Percentiles rank a stretch among this genome's conserved stretches.
Conservation (phyloP, 2,329 filamentous ascomycete genomes). For the Penicillium sp. region DNA sequence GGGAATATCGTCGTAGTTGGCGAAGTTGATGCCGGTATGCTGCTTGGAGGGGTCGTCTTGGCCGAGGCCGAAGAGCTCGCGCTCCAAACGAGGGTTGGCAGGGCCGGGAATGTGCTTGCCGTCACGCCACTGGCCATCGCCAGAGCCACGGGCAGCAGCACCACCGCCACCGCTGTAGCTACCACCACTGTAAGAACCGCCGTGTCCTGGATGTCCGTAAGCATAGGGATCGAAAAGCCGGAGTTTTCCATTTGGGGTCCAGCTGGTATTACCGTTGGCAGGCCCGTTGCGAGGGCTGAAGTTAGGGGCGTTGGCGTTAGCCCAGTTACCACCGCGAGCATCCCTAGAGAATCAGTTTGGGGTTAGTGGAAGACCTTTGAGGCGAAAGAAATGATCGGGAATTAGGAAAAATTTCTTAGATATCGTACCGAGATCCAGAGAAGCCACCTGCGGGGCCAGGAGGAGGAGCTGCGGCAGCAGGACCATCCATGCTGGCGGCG, state of each 20-base stretch:
- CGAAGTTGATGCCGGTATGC: conserved; percentile 98
- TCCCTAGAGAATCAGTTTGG: conserved; percentile 28
- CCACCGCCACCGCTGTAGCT: conserved; percentile 47
- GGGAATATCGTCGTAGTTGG: conserved; percentile 99
- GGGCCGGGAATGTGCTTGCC: conserved; percentile 95
- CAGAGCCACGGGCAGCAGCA: conserved; percentile 70
- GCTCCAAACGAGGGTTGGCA: conserved; percentile 84
- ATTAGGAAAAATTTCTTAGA: conserved; percentile 1
- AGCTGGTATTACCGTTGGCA: conserved; percentile 45
- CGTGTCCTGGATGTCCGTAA: conserved; percentile 62
- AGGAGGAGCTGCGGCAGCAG: conserved; percentile 37
- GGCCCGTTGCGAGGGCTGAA: conserved; percentile 54
- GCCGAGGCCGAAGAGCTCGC: conserved; percentile 83
- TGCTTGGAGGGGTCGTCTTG: conserved; percentile 92
- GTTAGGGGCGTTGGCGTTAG: conserved; percentile 60
- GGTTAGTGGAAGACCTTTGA: conserved; percentile 21
- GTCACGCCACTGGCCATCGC: conserved; percentile 94
- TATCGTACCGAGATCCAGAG: conserved; percentile 41
- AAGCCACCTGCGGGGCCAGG: conserved; percentile 38
- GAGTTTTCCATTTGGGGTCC: conserved; percentile 44
- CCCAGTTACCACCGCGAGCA: conserved; percentile 53
- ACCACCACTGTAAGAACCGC: conserved; percentile 40
- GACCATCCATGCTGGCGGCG: conserved; percentile 46
- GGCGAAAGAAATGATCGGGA: neutral
- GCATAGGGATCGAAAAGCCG: conserved; percentile 62